phyloP scores from a whole-genome alignment of 2,329 filamentous ascomycete species.

The Chrysosporium queenslandicum region DNA sequence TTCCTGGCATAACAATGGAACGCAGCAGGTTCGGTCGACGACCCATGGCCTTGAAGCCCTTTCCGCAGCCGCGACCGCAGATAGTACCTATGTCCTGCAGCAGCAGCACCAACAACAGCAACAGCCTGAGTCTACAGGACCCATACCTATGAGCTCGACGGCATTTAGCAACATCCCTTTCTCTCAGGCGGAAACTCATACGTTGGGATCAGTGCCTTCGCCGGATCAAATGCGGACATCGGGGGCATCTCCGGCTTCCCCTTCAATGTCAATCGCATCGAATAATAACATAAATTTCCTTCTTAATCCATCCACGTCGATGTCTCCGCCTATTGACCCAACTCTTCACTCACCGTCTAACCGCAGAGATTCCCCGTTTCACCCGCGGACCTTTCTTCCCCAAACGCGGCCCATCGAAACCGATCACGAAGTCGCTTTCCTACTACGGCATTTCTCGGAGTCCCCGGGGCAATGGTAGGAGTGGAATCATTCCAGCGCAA shows the following conservation, averaged over 20 bases:
- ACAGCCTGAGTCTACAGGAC: conserved; percentile 4
- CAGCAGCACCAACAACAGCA: conserved; percentile 17
- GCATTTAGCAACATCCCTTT: conserved; percentile 20
- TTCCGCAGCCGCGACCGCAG: conserved; percentile 42
- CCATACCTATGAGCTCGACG: conserved; percentile 21
- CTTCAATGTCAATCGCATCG: conserved; percentile 33
- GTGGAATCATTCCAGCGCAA: conserved; percentile 13
- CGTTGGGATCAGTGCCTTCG: conserved; percentile 24
- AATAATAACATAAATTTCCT: conserved; percentile 48
- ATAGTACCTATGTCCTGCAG: conserved; percentile 27
- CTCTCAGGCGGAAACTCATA: conserved; percentile 17
- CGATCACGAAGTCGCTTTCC: conserved; percentile 51
- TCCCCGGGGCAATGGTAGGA: conserved; percentile 48
- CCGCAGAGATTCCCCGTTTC: conserved; percentile 25
- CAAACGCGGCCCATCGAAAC: conserved; percentile 28
- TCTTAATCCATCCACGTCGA: conserved; percentile 40
- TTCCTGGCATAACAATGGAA: conserved; percentile 26
- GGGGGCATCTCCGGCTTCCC: conserved; percentile 31
- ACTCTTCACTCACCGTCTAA: conserved; percentile 26
- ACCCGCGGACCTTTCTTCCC: conserved; percentile 20
- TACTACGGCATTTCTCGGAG: conserved; percentile 52
- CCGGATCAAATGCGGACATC: conserved; percentile 28
- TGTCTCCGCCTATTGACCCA: conserved; percentile 40
- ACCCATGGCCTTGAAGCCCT: conserved; percentile 47
- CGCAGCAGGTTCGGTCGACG: conserved; percentile 20